Base-by-base conservation (phyloP, 306 rosid species). In the Cicer yamashitae region DNA sequence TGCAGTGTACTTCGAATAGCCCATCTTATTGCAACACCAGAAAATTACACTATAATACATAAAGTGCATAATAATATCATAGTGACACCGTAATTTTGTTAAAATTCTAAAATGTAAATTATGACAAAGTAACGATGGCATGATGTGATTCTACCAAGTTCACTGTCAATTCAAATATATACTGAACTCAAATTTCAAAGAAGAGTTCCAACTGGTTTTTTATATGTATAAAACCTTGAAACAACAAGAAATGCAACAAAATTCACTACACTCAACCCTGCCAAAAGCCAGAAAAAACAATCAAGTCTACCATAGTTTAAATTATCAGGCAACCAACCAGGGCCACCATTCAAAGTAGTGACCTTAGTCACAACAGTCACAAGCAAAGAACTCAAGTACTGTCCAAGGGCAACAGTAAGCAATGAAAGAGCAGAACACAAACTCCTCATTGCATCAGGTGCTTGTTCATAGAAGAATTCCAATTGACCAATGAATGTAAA, bases 371-470 rank as follows among this genome's bases (percentile, higher is more conserved):
- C 96, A 22, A 90, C 74, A 2, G 87, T 87, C 40, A 92, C 87
- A 0, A 92, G 96, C 62, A 88, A 73, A 25, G 93, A 84, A 82
- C 97, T 92, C 79, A 92, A 63, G 87, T 88, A 90, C 58, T 87
- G 85, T 47, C 97, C 97, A 67, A 88, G 68, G 30, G 96, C 88
- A 53, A 84, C 71, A 0, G 92, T 86, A 43, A 91, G 90, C 18
- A 90, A 89, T n/a, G 86, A 83, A 38, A 92, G 92, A 10, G 96
- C 92, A 48, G 97, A 88, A 79, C 90, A 87, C 80, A 89, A 41
- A 82, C 97, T 92, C 77, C 96, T 82, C 94, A 90, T 90, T 13
- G 97, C 91, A 46, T 90, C 97, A 0, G 96, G 97, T 9, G 97
- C 93, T 75, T 88, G 93, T 34, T 58, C 64, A 58, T 58, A 58